These are phyloP conservation scores for Eutrema yunnanense DNA, from an alignment of 345 rosid species.

Conservation along the genomic window DNA sequence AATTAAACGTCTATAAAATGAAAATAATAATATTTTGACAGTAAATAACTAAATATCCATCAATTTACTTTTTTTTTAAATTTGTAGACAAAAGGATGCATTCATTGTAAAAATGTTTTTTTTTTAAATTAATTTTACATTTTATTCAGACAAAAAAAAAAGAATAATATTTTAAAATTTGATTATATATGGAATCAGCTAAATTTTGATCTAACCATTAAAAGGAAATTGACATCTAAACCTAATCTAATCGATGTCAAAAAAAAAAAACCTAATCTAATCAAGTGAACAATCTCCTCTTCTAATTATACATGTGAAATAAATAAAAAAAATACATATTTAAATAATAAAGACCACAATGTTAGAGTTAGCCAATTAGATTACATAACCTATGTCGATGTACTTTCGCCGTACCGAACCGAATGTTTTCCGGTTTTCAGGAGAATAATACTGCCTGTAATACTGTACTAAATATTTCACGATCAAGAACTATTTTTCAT, in stretches of 20 bases:
- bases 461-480: not conserved
- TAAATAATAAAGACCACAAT: not conserved
- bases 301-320: not conserved
- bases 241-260: too few species aligned
- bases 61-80: too few species aligned
- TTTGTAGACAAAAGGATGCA: too few species aligned
- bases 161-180: too few species aligned
- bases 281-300: not conserved
- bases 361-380: not conserved
- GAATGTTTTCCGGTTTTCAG: not conserved
- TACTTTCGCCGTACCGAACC: not conserved
- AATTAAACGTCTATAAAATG: too few species aligned
- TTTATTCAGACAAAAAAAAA: too few species aligned
- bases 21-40: too few species aligned
- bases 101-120: too few species aligned
- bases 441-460: not conserved
- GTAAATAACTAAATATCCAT: too few species aligned
- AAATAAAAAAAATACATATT: not conserved
- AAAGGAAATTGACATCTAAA: not conserved
- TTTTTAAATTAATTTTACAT: too few species aligned
- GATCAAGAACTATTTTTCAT: not conserved
- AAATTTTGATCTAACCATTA: not conserved
- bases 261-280: too few species aligned
- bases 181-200: not conserved
- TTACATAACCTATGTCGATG: not conserved